A percentile compares a stretch with the other conserved stretches of the same genome.
Conservation (phyloP, 2,329 filamentous ascomycete species). For the Aspergillus nomiae region DNA sequence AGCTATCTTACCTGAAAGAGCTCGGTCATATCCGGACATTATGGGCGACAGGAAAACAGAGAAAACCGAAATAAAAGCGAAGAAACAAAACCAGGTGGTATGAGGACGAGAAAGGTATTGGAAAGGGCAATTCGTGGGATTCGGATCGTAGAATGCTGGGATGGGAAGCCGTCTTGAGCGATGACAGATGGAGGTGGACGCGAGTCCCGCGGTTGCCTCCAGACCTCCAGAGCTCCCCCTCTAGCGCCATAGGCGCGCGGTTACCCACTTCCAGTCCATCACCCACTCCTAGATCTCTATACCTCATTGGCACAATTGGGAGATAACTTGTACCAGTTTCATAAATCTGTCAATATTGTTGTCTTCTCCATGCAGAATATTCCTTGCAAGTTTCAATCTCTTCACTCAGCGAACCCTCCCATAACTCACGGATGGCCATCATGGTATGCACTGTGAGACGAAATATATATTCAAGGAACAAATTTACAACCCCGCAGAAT, state of each 20-base stretch:
- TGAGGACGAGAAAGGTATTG: slow-evolving; percentile 7
- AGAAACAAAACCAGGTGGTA: slow-evolving; percentile 6
- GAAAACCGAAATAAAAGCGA: neutral
- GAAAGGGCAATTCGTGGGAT: slow-evolving; percentile 18
- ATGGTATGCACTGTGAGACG: neutral
- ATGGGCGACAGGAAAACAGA: slow-evolving; percentile 22
- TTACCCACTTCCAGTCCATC: slow-evolving; percentile 13
- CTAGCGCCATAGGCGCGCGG: slow-evolving; percentile 27
- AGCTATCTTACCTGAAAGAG: slow-evolving; percentile 81
- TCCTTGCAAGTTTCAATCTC: neutral
- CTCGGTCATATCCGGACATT: slow-evolving; percentile 97
- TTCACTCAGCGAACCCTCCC: no score
- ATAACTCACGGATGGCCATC: neutral
- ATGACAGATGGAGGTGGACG: slow-evolving; percentile 31
- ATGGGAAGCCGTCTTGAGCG: slow-evolving; percentile 18
- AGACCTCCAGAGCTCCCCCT: slow-evolving; percentile 22
- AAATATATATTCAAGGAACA: neutral
- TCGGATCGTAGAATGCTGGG: slow-evolving; percentile 16
- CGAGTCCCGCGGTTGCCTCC: slow-evolving; percentile 29
- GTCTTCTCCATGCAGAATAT: neutral
- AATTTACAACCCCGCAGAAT: no score
- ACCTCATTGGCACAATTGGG: neutral
- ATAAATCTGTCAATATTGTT: neutral
- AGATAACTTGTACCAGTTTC: neutral
- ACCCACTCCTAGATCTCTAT: neutral